Base-by-base conservation (phyloP, 2,329 filamentous ascomycete genomes). In the Nemania serpens region DNA sequence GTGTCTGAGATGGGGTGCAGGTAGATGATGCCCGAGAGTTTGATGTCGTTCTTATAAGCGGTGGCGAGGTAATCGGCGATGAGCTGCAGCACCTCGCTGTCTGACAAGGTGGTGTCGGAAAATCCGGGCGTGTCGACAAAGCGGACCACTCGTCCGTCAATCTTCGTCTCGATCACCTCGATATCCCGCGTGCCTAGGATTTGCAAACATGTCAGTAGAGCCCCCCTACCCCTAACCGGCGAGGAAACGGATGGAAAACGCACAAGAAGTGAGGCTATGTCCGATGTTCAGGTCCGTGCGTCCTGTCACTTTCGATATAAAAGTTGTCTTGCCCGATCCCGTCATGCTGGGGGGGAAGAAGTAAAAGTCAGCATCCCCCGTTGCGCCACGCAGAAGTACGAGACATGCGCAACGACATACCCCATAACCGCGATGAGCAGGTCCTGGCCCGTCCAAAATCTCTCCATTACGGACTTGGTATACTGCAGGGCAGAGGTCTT, bases 61-160 rank as follows among this genome's bases (percentile, higher is more conserved):
- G 57, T 56, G 0, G 69, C 71, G 2, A 81, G 70, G 64, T 75
- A 80, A 4, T 68, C 67, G 0, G 77, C 76, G 22, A 82, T 78
- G 41, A 77, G 70, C n/a, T 70, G 50, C 1, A 82, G 73, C 1
- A 82, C 75, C 34, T 82, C 79, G 6, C 75, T 72, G 57, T 82
- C 80, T 5, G 74, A 74, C 18, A 75, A 66, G 47, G 71, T 66
- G 0, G 78, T 81, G 55, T 82, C 79, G 33, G 79, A 75, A 62
- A 82, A 82, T 1, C 80, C 80, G 0, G 80, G 79, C 0, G 79
- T 82, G 62, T 82, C 80, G 59, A 81, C 73, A 13, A 77, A 71
- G 36, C 67, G 66, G 29, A 75, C 70, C 12, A 62, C 68, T 17
- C 65, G 68, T 15, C 69, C 70, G 29, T 69, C 65, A 36, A 74